A percentile compares a stretch with the other conserved stretches of the same genome.
Conservation (phyloP, 2,329 filamentous ascomycete genomes). For the Xylaria sp. region DNA sequence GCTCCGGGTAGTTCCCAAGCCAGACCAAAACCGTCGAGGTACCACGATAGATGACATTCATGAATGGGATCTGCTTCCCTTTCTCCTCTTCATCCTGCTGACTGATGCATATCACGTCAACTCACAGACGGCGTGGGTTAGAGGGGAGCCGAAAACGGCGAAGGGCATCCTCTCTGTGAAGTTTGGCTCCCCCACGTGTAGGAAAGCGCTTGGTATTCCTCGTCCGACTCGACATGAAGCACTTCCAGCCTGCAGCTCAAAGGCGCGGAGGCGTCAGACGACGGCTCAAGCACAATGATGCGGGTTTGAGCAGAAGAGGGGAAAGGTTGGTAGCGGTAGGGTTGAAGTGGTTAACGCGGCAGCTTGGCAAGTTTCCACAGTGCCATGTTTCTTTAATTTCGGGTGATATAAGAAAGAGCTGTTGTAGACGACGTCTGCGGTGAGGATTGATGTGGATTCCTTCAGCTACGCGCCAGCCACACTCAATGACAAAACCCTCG, state of each 20-base stretch:
- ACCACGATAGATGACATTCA: conserved; percentile 16
- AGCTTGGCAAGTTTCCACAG: not conserved
- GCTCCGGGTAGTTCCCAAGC: conserved; percentile 14
- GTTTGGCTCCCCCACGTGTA: conserved; percentile 15
- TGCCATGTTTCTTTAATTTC: not conserved
- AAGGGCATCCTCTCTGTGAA: conserved; percentile 14
- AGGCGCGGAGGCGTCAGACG: not conserved
- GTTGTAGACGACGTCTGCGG: no score
- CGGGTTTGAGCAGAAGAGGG: conserved; percentile 9
- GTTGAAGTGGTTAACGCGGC: conserved; percentile 1
- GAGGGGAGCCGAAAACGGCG: conserved; percentile 7
- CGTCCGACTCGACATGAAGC: not conserved
- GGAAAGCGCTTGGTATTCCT: conserved; percentile 9
- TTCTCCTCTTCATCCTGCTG: conserved; percentile 18
- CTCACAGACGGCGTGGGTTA: conserved; percentile 1
- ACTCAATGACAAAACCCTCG: no score
- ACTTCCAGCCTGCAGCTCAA: not conserved
- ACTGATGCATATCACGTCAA: conserved; percentile 18
- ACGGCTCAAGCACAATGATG: conserved; percentile 7
- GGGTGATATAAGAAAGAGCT: not conserved
- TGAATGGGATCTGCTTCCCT: conserved; percentile 16
- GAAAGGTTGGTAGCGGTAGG: conserved; percentile 9
- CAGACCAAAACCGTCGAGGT: conserved; percentile 17
- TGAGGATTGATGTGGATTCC: no score
- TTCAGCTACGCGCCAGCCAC: no score